Evolutionary conservation across 176 grass and related monocot genomes (phyloP).

Genomic region (Musa troglodytarum): DNA sequence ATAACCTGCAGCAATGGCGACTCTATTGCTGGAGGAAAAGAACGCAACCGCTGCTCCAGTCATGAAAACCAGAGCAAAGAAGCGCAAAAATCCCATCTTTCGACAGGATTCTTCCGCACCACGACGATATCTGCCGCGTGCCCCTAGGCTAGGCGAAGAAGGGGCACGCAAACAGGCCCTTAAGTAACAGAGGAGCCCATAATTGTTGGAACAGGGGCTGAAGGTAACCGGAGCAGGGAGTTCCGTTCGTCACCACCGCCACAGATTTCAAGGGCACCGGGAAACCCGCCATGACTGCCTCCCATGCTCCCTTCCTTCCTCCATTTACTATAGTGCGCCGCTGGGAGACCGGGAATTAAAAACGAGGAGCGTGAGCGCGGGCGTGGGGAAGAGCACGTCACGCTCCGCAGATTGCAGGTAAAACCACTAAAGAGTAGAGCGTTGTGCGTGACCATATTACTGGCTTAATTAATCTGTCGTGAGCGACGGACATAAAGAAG

Average conservation of each 20-base stretch:
- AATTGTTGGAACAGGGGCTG: neutral
- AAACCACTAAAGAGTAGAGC: no score
- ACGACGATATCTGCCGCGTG: no score
- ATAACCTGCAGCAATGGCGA: constrained; percentile 14
- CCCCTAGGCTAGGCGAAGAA: neutral
- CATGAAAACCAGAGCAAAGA: constrained; percentile 18
- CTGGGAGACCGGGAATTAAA: neutral
- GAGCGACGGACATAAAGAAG: no score
- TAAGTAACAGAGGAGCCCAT: constrained; percentile 10
- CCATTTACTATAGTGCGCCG: neutral
- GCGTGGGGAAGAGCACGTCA: neutral
- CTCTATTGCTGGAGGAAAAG: neutral
- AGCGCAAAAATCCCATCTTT: constrained; percentile 20
- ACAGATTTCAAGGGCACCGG: no score
- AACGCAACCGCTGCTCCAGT: constrained; percentile 11
- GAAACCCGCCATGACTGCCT: neutral
- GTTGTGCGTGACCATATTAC: no score
- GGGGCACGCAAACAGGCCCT: neutral
- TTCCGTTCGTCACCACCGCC: no score
- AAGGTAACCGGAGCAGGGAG: no score
- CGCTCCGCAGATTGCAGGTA: no score
- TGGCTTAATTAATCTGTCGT: no score
- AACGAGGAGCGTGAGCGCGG: neutral
- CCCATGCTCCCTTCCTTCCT: neutral
- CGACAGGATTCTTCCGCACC: neutral